Evolutionary conservation across 2,329 filamentous ascomycete genomes (phyloP).

Genomic region (Cytospora mali): DNA sequence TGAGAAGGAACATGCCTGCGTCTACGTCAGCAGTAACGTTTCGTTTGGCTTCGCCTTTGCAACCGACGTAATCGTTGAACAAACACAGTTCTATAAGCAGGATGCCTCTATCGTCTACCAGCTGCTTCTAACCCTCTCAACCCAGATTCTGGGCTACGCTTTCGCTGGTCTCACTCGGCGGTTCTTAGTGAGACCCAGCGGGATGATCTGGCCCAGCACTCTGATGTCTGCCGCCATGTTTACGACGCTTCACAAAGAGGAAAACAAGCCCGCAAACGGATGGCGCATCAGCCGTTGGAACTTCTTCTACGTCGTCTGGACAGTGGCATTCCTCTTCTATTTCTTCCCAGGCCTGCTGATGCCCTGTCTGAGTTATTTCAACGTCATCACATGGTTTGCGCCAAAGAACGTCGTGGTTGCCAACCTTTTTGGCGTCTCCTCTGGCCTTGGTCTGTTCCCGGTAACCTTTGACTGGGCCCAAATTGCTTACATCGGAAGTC

Average conservation of each 20-base stretch:
- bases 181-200: conserved; percentile 80
- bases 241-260: conserved; percentile 79
- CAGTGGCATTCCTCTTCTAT: conserved; percentile 75
- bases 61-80: conserved; percentile 87
- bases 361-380: conserved; percentile 87
- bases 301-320: conserved; percentile 79
- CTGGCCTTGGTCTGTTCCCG: conserved; percentile 80
- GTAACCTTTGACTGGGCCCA: conserved; percentile 92
- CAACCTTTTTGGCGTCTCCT: conserved; percentile 84
- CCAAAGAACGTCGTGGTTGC: conserved; percentile 84
- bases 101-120: conserved; percentile 77
- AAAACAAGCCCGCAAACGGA: conserved; percentile 79
- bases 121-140: conserved; percentile 80
- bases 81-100: conserved; percentile 87
- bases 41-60: conserved; percentile 89
- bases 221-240: conserved; percentile 91
- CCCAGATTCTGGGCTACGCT: conserved; percentile 83
- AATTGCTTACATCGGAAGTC: conserved; percentile 85
- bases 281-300: conserved; percentile 83
- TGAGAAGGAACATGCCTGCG: conserved; percentile 85
- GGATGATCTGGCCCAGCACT: conserved; percentile 91
- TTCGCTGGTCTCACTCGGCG: conserved; percentile 81
- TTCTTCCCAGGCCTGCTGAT: conserved; percentile 82
- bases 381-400: conserved; percentile 84
- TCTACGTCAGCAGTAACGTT: conserved; percentile 88